Conservation (phyloP, 2,329 filamentous ascomycete species). For the Botrytis medusae region DNA sequence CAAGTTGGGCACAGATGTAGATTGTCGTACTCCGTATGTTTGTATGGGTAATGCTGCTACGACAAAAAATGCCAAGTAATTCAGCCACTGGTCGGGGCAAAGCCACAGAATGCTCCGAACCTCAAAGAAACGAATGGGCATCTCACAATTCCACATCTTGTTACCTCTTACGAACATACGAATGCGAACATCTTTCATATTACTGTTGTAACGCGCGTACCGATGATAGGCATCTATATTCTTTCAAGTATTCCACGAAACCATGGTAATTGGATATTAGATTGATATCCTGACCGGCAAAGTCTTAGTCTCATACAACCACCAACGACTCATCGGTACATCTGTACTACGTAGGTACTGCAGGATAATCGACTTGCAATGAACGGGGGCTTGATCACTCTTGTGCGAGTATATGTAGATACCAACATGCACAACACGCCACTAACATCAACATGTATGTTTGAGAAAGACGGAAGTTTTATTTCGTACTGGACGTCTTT, state of each 20-base stretch:
- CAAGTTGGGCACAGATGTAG: slow-evolving; percentile 12
- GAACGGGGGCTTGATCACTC: neutral
- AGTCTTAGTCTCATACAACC: neutral
- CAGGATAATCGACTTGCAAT: neutral
- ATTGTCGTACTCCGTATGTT: slow-evolving; percentile 1
- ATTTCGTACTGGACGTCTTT: slow-evolving; percentile 2
- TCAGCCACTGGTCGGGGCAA: slow-evolving; percentile 13
- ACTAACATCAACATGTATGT: neutral
- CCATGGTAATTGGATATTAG: neutral
- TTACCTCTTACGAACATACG: neutral
- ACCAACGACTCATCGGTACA: neutral
- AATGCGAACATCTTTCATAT: slow-evolving; percentile 8
- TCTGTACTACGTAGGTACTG: neutral
- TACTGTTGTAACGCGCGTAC: slow-evolving; percentile 7
- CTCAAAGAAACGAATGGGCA: slow-evolving; percentile 11
- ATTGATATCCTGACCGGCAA: neutral
- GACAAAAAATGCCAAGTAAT: slow-evolving; percentile 1
- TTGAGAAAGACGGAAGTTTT: neutral
- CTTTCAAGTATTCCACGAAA: neutral
- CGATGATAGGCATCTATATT: neutral
- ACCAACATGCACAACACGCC: neutral
- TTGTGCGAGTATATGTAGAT: neutral
- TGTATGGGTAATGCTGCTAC: neutral
- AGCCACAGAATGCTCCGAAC: slow-evolving; percentile 15
- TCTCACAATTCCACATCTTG: neutral